Conservation (phyloP, 768 basidiomycete genomes). For the Suillus lakei region DNA sequence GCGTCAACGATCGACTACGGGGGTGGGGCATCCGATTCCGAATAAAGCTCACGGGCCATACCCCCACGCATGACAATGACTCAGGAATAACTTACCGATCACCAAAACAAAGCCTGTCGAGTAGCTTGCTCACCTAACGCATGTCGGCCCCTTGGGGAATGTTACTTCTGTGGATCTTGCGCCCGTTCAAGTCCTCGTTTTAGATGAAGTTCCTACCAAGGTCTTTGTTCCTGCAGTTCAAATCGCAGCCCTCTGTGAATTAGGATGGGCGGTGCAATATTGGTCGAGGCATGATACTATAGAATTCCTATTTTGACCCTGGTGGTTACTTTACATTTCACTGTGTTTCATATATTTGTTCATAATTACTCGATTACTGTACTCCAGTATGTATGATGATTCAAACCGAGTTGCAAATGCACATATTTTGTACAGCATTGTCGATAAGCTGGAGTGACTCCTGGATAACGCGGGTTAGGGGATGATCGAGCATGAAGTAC, state of each 20-base stretch:
- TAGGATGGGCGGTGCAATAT: too few relatives aligned
- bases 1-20: too few relatives aligned
- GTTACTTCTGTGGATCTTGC: neutral
- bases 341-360: neutral
- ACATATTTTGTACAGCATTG: neutral
- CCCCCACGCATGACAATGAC: too few relatives aligned
- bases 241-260: too few relatives aligned
- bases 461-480: neutral
- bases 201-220: neutral
- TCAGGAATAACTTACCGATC: too few relatives aligned
- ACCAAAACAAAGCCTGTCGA: too few relatives aligned
- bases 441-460: neutral
- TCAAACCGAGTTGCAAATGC: neutral
- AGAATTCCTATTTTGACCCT: neutral
- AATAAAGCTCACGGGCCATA: too few relatives aligned
- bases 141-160: neutral
- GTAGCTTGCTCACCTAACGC: neutral
- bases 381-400: neutral
- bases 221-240: neutral
- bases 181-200: neutral
- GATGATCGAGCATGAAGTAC: too few relatives aligned
- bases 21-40: too few relatives aligned
- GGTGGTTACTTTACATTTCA: neutral
- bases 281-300: too few relatives aligned
- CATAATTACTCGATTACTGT: neutral